Evolutionary conservation across 192 early-diverging fungal genomes (phyloP), one percentile per base, ranked within the genome.

Genomic region (Phlyctochytrium planicorne): DNA sequence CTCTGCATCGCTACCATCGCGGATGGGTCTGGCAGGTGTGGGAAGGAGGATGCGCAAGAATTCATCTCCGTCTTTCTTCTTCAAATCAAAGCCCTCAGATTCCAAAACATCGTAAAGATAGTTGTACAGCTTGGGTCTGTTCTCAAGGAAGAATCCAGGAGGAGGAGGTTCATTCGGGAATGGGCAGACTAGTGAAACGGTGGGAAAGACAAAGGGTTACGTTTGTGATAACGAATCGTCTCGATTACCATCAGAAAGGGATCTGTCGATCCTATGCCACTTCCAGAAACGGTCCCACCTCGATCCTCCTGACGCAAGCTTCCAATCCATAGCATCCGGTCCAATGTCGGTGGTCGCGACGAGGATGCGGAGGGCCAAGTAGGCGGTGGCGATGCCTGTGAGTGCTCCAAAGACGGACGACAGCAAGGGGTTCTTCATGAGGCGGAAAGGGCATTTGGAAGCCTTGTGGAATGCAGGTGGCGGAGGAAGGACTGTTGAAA

Each of bases 1-100:
- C 47, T 78, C 81, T 60, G 70, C 69, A 34, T 83, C 81, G 25
- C 37, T 55, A 31, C 75, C 75, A 24, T 59, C 64, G 3, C 78
- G 74, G 3, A 66, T 56, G 23, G 68, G 23, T 20, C 68, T 71
- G 14, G 73, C 62, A 1, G 78, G 67, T 1, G 74, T 59, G 12
- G 78, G 71, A 14, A 83, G 32, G 17, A 75, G 59, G 57, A 83
- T 52, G 27, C 20, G 16, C 14, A 57, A 25, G 27, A 24, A 12
- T 25, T 57, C 55, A 27, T 20, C 55, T 12, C 27, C 25, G 20
- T 20, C 55, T 14, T 47, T 20, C 20, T 47, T 20, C 10, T 47
- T 47, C 40, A 20, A 6, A 14, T 36, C 56, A 53, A 40, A 34
- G 14, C 52, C 52, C 2, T 17, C 23, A 1, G 33, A 32, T 10